Evolutionary conservation across 2,329 filamentous ascomycete species (phyloP), one percentile per base, ranked within the genome.

Genomic region (Teratosphaeria epicoccoides): DNA sequence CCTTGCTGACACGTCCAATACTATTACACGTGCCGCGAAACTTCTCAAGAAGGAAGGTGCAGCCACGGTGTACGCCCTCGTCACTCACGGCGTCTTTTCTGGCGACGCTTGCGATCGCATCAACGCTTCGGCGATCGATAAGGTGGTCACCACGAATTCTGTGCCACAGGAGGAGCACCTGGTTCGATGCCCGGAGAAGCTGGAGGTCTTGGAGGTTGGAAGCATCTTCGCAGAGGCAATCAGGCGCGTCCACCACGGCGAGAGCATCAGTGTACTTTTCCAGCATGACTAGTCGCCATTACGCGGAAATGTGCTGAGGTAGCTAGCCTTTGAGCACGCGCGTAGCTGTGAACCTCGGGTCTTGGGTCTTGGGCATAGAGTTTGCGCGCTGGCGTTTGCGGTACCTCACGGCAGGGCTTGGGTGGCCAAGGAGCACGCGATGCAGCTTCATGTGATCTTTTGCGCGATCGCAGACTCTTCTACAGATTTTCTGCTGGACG

Each of bases 231-330:
- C 88, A 54, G 91, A 97, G 81, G 82, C 93, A 48, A 96, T 97
- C 61, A 86, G 93, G 57, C 83, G 93, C 57, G 91, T 97, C 53
- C 93, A 98, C 71, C 90, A 97, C 70, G 93, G 93, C 63, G 93
- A 98, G 74, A 95, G 88, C 65, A 95, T 98, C 72, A 95, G 89
- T 68, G 88, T 93, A 55, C 78, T 98, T 49, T 98, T 98, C 71
- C 85, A 89, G 67, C 85, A 88, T 70, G 85, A 88, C 67, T 89
- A 48, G 33, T 40, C 25, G 22, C 22, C 43, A 7, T n/a, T 40
- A 40, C 33, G 17, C n/a, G n/a, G 33, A n/a, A 17, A 7, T 17
- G 33, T 40, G 33, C 33, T 40, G n/a, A 40, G n/a, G 20, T 40
- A 17, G 20, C n/a, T 4, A n/a, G 33, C n/a, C 5, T 40, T 4